These are phyloP conservation scores for Spirogloea muscicola DNA, from an alignment of 139 green algal species.

Conservation along the genomic window DNA sequence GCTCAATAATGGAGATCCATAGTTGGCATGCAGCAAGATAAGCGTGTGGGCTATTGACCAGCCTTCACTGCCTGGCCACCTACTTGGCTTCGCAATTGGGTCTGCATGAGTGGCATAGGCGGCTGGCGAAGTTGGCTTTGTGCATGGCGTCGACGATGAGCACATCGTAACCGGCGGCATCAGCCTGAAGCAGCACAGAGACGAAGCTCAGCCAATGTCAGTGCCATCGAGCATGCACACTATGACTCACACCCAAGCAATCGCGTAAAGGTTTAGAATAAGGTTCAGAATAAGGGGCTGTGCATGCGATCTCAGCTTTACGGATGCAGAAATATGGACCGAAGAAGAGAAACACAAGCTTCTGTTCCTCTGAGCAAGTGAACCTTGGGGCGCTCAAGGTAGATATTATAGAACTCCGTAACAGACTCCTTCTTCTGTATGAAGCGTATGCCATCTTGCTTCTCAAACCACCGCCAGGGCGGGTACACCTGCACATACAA, in stretches of 20 bases:
- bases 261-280: too few species aligned
- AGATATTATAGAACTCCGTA: slow-evolving; percentile 94
- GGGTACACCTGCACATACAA: too few species aligned
- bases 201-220: too few species aligned
- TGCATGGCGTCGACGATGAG: slow-evolving; percentile 89
- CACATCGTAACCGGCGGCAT: slow-evolving; percentile 66
- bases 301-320: too few species aligned
- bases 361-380: too few species aligned
- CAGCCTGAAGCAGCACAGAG: background rate
- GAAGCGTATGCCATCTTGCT: slow-evolving; percentile 78
- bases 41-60: background rate
- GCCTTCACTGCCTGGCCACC: background rate
- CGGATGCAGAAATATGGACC: too few species aligned
- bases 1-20: background rate
- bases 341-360: too few species aligned
- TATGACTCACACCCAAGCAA: too few species aligned
- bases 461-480: slow-evolving; percentile 91
- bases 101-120: slow-evolving; percentile 89
- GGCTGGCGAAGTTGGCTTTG: slow-evolving; percentile 72
- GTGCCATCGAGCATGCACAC: too few species aligned
- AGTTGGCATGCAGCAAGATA: background rate
- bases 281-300: too few species aligned
- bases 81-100: slow-evolving; percentile 83
- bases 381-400: slow-evolving; percentile 69
- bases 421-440: slow-evolving; percentile 63